Conservation (phyloP, 2,329 filamentous ascomycete species). For the Samsoniella hepiali region DNA sequence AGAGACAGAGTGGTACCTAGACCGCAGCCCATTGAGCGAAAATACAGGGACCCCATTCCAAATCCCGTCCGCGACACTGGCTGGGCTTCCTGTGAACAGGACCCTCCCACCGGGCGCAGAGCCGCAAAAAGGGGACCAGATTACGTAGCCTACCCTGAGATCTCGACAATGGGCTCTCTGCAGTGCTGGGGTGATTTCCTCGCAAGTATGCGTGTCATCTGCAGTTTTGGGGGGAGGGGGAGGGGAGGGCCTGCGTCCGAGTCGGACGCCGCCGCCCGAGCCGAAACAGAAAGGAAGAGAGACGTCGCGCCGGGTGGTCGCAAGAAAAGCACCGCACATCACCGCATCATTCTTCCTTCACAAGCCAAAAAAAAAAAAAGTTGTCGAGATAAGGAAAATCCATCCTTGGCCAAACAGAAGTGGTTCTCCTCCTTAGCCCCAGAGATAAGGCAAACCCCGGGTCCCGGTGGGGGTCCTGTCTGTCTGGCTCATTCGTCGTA, state of each 20-base stretch:
- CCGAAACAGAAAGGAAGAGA: not conserved
- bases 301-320: not conserved
- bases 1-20: too few relatives aligned
- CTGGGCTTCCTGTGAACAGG: not conserved
- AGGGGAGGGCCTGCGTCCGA: too few relatives aligned
- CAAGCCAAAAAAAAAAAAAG: not conserved
- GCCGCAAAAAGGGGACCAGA: not conserved
- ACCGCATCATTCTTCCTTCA: not conserved
- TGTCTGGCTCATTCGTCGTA: too few relatives aligned
- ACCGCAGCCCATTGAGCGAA: not conserved
- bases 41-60: constrained; percentile 1
- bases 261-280: constrained; percentile 17
- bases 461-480: not conserved
- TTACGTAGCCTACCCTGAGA: not conserved
- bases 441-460: constrained; percentile 7
- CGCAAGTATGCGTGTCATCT: too few relatives aligned
- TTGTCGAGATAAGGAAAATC: not conserved
- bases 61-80: constrained; percentile 6
- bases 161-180: too few relatives aligned
- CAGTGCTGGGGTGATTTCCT: too few relatives aligned
- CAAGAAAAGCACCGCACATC: not conserved
- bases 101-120: not conserved
- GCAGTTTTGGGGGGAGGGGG: not conserved
- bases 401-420: not conserved
- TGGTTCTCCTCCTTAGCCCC: too few relatives aligned